Evolutionary conservation across 2,329 filamentous ascomycete genomes (phyloP), one percentile per base, ranked within the genome.

Genomic region (Pezicula rhizophila): DNA sequence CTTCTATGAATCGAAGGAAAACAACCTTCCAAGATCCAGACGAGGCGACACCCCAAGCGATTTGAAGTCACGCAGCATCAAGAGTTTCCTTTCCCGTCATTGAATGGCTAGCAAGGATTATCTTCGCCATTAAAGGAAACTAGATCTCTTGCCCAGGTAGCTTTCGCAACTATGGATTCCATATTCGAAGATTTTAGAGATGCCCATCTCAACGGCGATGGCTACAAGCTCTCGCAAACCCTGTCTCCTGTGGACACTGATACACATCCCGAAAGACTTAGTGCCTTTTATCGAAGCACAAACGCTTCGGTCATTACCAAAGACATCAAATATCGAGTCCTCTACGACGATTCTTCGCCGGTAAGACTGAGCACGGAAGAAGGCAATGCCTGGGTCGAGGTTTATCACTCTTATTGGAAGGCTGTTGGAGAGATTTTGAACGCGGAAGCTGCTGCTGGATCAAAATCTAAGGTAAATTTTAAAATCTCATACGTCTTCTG

Each of bases 351-450:
- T 73, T 23, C 75, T 72, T 47, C 47, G 10, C 46, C 54, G 7
- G 52, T 61, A 45, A 60, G 55, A 20, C 45, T 63, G n/a, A 40
- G 57, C 7, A 23, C 39, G 37, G 77, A 83, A 37, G 89, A 96
- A 69, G 73, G 80, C 20, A 79, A 77, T 50, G 85, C 84, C n/a
- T 99, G 93, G 93, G 75, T 85, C 0, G 91, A 96, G 35, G 82
- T 97, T 26, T 95, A 91, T 63, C 73, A 78, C 33, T 75, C 80
- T 17, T 96, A 91, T 64, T 96, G 91, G 89, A 89, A 86, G 60
- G 87, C 88, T 20, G 70, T 87, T 35, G 84, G 82, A 28, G 84
- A 88, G 59, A 78, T 96, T 25, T 68, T 93, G 46, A 78, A 78
- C 12, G 79, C 80, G 10, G 79, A 87, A 50, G 78, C 82, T 51